Evolutionary conservation across 768 basidiomycete genomes (phyloP).

Genomic region (Phaeotremella fagi): DNA sequence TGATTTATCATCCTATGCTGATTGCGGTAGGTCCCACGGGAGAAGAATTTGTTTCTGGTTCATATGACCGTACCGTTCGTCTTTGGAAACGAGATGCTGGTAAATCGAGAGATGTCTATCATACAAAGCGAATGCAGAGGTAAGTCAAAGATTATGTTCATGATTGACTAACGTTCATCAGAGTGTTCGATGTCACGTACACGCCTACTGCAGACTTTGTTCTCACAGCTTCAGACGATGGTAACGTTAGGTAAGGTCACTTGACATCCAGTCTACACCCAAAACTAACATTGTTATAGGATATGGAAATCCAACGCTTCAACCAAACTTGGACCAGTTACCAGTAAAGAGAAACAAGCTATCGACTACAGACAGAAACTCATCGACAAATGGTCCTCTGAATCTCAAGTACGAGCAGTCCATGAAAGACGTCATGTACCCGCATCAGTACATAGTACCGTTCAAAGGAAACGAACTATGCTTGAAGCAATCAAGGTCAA

Average conservation of each 20-base stretch:
- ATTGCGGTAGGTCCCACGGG: constrained; percentile 64
- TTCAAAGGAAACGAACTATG: constrained; percentile 87
- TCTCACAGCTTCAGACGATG: constrained; percentile 85
- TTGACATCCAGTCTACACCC: not conserved
- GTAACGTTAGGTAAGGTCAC: constrained; percentile 64
- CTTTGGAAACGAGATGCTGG: constrained; percentile 88
- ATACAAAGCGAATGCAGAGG: constrained; percentile 99
- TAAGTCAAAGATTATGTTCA: constrained; percentile 43
- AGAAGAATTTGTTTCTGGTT: constrained; percentile 88
- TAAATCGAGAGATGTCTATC: constrained; percentile 80
- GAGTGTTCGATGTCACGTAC: constrained; percentile 82
- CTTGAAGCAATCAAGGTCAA: constrained; percentile 81
- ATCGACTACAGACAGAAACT: constrained; percentile 89
- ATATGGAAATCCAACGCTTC: constrained; percentile 93
- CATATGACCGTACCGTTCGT: constrained; percentile 90
- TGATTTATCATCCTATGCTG: not conserved
- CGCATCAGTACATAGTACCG: constrained; percentile 81
- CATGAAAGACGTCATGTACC: constrained; percentile 81
- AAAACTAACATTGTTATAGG: constrained; percentile 7
- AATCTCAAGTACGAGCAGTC: constrained; percentile 73
- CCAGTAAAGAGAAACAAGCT: constrained; percentile 80
- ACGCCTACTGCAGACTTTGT: constrained; percentile 88
- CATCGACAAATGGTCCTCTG: constrained; percentile 81
- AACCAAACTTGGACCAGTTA: constrained; percentile 84
- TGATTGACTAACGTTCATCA: constrained; percentile 39